Conservation (phyloP, 371 early-diverging fungal genomes). For the Parasitella parasitica region DNA sequence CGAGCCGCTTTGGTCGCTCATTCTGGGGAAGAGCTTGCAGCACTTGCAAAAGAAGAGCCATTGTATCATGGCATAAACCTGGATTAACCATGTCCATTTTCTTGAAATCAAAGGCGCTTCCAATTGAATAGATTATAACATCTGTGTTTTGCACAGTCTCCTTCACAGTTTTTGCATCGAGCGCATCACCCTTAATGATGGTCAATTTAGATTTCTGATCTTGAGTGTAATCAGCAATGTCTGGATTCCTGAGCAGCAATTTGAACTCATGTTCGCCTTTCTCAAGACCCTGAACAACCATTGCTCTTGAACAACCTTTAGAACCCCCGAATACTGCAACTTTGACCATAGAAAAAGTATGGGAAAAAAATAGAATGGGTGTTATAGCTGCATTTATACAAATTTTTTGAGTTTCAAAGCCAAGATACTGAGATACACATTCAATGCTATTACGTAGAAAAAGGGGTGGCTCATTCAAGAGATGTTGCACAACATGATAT, state of each 20-base stretch:
- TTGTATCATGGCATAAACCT: conserved; percentile 11
- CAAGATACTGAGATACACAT: too few species aligned
- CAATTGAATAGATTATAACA: conserved; percentile 19
- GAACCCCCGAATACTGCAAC: conserved; percentile 31
- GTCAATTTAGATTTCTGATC: conserved; percentile 34
- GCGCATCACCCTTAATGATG: conserved; percentile 40
- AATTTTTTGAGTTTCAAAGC: neutral
- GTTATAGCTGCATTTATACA: neutral
- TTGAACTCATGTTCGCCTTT: conserved; percentile 22
- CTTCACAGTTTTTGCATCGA: conserved; percentile 15
- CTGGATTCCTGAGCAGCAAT: conserved; percentile 37
- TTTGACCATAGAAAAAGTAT: too few species aligned
- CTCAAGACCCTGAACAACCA: conserved; percentile 44
- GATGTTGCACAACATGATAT: neutral
- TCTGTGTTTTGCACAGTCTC: conserved; percentile 15
- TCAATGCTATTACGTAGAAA: too few species aligned
- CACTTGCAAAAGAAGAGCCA: conserved; percentile 13
- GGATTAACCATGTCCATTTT: conserved; percentile 9
- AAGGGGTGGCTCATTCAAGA: neutral
- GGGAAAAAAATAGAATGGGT: neutral
- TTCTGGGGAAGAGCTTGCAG: conserved; percentile 4
- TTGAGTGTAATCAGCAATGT: conserved; percentile 28
- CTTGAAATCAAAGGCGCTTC: conserved; percentile 14
- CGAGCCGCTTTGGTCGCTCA: conserved; percentile 28
- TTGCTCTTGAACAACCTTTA: conserved; percentile 21